These are phyloP conservation scores for Candida frijolesensis DNA, from an alignment of 1,139 yeast genomes.

Conservation along the genomic window DNA sequence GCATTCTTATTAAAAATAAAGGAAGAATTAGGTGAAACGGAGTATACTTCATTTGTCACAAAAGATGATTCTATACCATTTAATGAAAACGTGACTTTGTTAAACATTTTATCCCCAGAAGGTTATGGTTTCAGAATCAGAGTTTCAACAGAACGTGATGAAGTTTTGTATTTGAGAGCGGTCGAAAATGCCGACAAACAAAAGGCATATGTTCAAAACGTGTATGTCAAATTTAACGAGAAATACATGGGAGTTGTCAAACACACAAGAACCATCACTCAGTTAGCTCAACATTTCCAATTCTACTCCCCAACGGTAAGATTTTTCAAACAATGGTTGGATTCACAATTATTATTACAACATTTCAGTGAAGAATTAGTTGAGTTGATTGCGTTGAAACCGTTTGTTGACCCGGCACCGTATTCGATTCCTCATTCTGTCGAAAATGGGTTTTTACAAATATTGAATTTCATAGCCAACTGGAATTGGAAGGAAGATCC, in stretches of 20 bases:
- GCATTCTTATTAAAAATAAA: constrained; percentile 81
- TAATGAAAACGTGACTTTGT: constrained; percentile 56
- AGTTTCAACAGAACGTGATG: constrained; percentile 82
- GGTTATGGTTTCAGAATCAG: constrained; percentile 83
- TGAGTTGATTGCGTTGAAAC: constrained; percentile 80
- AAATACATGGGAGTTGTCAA: constrained; percentile 70
- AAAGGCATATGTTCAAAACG: constrained; percentile 59
- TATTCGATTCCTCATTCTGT: constrained; percentile 77
- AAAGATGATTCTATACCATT: constrained; percentile 71
- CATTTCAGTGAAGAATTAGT: constrained; percentile 78
- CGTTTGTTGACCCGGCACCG: constrained; percentile 87
- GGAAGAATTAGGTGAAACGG: constrained; percentile 55
- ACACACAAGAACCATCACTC: constrained; percentile 77
- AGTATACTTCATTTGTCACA: constrained; percentile 58
- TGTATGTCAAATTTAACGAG: constrained; percentile 66
- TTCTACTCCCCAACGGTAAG: constrained; percentile 81
- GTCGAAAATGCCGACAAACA: constrained; percentile 63
- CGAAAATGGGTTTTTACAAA: constrained; percentile 77
- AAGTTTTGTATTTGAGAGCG: constrained; percentile 68
- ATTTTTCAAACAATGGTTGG: constrained; percentile 86
- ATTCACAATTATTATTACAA: constrained; percentile 61
- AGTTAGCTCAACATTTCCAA: constrained; percentile 72
- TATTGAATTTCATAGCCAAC: constrained; percentile 65
- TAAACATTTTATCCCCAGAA: constrained; percentile 77
- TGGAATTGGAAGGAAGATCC: constrained; percentile 98